Conservation (phyloP, 768 basidiomycete species). For the Sarcodon aspratus region DNA sequence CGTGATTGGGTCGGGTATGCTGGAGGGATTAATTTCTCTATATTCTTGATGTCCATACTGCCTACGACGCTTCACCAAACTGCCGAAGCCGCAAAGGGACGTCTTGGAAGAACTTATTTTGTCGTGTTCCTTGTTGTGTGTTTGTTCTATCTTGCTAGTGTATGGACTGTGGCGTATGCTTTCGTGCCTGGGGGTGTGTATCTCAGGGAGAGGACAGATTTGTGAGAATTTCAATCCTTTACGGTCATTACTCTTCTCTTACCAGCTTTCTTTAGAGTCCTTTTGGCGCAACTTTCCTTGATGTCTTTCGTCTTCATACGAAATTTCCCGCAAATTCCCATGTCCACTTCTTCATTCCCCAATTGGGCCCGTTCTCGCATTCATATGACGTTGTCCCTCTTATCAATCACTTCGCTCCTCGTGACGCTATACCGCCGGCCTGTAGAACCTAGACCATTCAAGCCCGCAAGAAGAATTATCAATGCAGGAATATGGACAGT, state of each 20-base stretch:
- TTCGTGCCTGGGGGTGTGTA: slow-evolving; percentile 76
- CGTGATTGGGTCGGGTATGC: slow-evolving; percentile 61
- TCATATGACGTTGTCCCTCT: slow-evolving; percentile 22
- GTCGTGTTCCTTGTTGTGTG: slow-evolving; percentile 49
- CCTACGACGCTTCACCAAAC: slow-evolving; percentile 42
- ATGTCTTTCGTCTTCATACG: not conserved
- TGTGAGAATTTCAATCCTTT: slow-evolving; percentile 30
- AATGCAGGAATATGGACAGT: slow-evolving; percentile 87
- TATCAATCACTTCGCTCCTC: slow-evolving; percentile 30
- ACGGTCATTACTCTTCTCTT: slow-evolving; percentile 1
- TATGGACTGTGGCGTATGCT: slow-evolving; percentile 84
- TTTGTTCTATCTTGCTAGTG: slow-evolving; percentile 53
- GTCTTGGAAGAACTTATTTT: slow-evolving; percentile 37
- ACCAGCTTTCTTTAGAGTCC: not conserved
- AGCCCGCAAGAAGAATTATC: slow-evolving; percentile 53
- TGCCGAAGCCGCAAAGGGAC: slow-evolving; percentile 19
- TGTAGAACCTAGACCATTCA: slow-evolving; percentile 30
- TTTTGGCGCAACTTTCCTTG: not conserved
- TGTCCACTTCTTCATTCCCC: not conserved
- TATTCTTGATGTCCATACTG: slow-evolving; percentile 54
- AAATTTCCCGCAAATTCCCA: not conserved
- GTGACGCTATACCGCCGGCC: slow-evolving; percentile 47
- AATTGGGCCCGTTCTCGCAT: slow-evolving; percentile 15
- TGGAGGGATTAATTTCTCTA: slow-evolving; percentile 50
- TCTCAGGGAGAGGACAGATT: slow-evolving; percentile 67